A percentile compares a stretch with the other conserved stretches of the same genome.
Evolutionary conservation across 1,139 yeast genomes (phyloP).

Genomic region (Maudiozyma humilis): DNA sequence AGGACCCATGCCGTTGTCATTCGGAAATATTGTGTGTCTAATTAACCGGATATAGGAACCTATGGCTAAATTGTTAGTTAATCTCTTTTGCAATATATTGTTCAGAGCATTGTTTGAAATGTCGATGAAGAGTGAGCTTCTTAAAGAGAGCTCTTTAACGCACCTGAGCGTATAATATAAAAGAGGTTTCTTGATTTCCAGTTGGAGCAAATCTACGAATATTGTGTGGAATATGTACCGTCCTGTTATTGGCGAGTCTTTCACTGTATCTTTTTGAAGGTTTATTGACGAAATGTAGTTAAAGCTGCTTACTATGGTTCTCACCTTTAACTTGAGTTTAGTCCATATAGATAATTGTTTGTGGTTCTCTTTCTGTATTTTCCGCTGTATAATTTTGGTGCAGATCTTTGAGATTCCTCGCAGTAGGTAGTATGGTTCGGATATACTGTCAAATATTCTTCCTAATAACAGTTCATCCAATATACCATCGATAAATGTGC

Average conservation of each 20-base stretch:
- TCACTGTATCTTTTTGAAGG: not conserved
- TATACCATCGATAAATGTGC: constrained; percentile 17
- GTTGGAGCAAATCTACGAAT: constrained; percentile 14
- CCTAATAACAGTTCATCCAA: constrained; percentile 21
- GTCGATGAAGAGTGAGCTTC: constrained; percentile 7
- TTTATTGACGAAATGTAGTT: constrained; percentile 7
- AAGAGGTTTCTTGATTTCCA: constrained; percentile 22
- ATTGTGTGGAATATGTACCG: constrained; percentile 20
- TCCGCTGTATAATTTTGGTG: constrained; percentile 5
- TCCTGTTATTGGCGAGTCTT: constrained; percentile 3
- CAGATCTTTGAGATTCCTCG: constrained; percentile 15
- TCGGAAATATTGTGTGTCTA: constrained; percentile 21
- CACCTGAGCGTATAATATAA: constrained; percentile 17
- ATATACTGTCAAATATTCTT: constrained; percentile 17
- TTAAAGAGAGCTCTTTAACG: constrained; percentile 13
- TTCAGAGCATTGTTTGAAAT: constrained; percentile 1
- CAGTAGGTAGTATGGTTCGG: constrained; percentile 24
- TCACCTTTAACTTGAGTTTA: not conserved
- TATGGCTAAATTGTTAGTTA: not conserved
- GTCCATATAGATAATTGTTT: not conserved
- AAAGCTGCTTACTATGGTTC: not conserved
- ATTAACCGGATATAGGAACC: constrained; percentile 2
- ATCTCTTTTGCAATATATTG: not conserved
- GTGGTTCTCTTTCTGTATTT: not conserved
- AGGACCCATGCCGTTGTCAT: constrained; percentile 26